Base-by-base conservation (phyloP, 306 rosid genomes). In the Coriaria nepalensis region DNA sequence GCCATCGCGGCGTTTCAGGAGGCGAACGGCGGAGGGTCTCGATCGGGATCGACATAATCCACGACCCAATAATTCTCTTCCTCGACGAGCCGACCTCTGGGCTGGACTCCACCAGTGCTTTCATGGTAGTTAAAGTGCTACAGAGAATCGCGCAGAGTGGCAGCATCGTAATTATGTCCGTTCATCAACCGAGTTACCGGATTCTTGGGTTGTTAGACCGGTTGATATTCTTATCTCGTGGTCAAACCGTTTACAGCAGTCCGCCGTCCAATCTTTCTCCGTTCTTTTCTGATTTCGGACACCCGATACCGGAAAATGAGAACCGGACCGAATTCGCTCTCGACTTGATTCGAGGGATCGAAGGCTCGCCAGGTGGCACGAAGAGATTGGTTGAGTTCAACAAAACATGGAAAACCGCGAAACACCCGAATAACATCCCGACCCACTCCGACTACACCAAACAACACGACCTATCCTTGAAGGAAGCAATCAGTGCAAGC, bases 31-130 rank as follows among this genome's bases (percentile, higher is more conserved):
- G 98, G n/a, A 73, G 98, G 4, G 98, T 90, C 0, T 90, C 98
- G 0, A 90, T 90, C 42, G 98, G 98, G 2, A 90, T 68, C 32
- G 98, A 85, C 68, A 85, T 90, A 7, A 78, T 90, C 29, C 98
- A 90, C 63, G 96, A 90, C 44, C 98, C 98, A 2, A 90, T 90
- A 44, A 47, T 90, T 3, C 65, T 90, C 2, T 90, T 90, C 70
- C 82, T 90, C 0, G 98, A 90, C 58, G 98, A 90, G 32, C 98
- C 98, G 4, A 85, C 98, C 8, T 90, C 98, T 0, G 98, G 98
- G 20, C 87, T 90, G 0, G 98, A 90, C 65, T 90, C 98, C 0
- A 90, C 98, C 4, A 79, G 87, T 32, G 98, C 98, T 2, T 90
- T 55, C 85, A 79, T 90, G 96, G 98, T 90, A 53, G 98, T 90